Conservation (phyloP, 352 stramenopile species). For the Pythium sp. region DNA sequence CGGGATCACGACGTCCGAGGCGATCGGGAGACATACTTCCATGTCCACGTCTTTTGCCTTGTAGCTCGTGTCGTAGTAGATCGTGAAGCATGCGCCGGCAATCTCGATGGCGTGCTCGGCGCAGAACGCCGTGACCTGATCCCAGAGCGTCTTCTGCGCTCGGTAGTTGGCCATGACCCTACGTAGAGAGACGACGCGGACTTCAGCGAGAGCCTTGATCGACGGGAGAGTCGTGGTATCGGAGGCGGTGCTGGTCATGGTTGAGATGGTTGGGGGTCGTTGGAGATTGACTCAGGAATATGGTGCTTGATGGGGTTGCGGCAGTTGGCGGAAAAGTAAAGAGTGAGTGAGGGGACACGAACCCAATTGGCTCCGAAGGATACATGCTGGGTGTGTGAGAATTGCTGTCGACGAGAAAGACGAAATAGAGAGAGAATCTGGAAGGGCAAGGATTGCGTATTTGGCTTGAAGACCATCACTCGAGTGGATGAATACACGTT, state of each 20-base stretch:
- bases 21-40: conserved; percentile 48
- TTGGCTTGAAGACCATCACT: neutral
- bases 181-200: conserved; percentile 37
- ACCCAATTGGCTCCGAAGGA: neutral
- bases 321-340: neutral
- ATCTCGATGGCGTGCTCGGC: conserved; percentile 20
- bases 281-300: neutral
- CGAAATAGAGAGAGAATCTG: neutral
- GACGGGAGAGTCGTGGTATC: neutral
- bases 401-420: neutral
- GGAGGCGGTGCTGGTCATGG: neutral
- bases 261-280: neutral
- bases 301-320: neutral
- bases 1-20: conserved; percentile 17
- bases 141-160: conserved; percentile 39
- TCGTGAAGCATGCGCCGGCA: conserved; percentile 29
- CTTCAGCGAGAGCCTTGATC: conserved; percentile 29
- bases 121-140: conserved; percentile 26
- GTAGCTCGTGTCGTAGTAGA: conserved; percentile 38
- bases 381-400: neutral
- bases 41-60: conserved; percentile 46
- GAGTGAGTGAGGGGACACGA: neutral
- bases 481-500: no score
- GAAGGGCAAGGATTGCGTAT: neutral
- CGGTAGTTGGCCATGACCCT: conserved; percentile 43